Conservation (phyloP, 177 flowering plant genomes). For the Vitis hybrid region DNA sequence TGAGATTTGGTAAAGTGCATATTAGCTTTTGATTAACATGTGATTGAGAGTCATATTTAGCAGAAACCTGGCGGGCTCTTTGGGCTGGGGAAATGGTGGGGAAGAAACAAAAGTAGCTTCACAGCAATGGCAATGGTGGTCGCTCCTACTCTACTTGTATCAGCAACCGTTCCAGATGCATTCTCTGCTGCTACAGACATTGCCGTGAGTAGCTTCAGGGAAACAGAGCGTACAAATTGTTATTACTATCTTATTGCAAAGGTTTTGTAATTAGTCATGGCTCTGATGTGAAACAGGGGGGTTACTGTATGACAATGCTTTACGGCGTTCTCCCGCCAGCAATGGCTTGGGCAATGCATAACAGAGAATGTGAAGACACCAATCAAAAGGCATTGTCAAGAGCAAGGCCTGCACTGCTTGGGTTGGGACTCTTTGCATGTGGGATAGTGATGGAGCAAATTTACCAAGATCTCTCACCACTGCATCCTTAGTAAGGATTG, state of each 20-base stretch:
- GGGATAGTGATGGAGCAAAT: constrained; percentile 59
- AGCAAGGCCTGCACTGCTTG: constrained; percentile 44
- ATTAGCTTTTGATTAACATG: neutral
- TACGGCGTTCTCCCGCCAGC: constrained; percentile 85
- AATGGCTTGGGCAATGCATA: constrained; percentile 73
- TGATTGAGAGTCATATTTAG: neutral
- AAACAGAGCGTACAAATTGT: no score
- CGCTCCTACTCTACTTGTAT: constrained; percentile 56
- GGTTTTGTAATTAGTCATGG: neutral
- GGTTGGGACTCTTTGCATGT: constrained; percentile 54
- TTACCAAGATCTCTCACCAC: constrained; percentile 38
- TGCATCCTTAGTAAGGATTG: constrained; percentile 21
- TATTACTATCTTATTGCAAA: no score
- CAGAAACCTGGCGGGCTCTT: constrained; percentile 15
- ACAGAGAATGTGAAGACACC: constrained; percentile 15
- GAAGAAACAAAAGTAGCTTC: constrained; percentile 35
- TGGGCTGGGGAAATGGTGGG: constrained; percentile 49
- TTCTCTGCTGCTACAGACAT: constrained; percentile 69
- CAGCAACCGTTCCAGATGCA: constrained; percentile 61
- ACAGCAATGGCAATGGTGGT: constrained; percentile 46
- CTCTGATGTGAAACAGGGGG: constrained; percentile 49
- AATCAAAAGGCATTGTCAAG: constrained; percentile 18
- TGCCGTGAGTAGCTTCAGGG: constrained; percentile 50
- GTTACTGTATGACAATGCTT: constrained; percentile 72
- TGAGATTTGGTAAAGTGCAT: no score